Evolutionary conservation across 2,329 filamentous ascomycete genomes (phyloP).

Genomic region (Lasiodiplodia citricola): DNA sequence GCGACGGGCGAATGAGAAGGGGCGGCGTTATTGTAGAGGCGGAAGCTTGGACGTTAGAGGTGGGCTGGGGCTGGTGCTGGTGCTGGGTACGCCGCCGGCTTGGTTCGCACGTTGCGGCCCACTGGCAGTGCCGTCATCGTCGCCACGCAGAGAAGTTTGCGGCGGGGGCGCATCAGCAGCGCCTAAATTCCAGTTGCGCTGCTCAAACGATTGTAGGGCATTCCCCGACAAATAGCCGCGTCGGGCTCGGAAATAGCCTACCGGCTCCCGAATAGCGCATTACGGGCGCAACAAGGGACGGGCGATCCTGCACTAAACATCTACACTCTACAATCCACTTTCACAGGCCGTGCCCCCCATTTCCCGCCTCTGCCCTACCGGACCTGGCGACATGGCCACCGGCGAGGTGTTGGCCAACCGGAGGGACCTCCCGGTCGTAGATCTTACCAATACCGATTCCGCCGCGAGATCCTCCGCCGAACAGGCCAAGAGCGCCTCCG

Average conservation of each 20-base stretch:
- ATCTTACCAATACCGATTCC: slow-evolving; percentile 18
- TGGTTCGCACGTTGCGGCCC: slow-evolving; percentile 1
- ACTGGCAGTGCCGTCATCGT: slow-evolving; percentile 2
- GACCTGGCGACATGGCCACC: slow-evolving; percentile 24
- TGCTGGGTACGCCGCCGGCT: background rate
- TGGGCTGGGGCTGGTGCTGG: background rate
- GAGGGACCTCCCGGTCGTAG: slow-evolving; percentile 23
- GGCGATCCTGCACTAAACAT: slow-evolving; percentile 19
- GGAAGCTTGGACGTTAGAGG: background rate
- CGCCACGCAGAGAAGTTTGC: background rate
- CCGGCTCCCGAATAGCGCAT: slow-evolving; percentile 13
- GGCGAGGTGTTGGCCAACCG: slow-evolving; percentile 23
- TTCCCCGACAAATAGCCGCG: background rate
- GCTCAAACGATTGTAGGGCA: background rate
- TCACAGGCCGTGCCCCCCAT: slow-evolving; percentile 3
- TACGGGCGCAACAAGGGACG: slow-evolving; percentile 15
- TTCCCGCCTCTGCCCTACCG: background rate
- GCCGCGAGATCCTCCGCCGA: slow-evolving; percentile 17
- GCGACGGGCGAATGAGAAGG: background rate
- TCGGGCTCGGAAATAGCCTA: slow-evolving; percentile 17
- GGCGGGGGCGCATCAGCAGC: background rate
- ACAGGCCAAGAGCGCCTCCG: slow-evolving; percentile 21
- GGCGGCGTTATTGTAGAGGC: background rate
- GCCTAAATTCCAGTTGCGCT: background rate
- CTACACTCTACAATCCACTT: slow-evolving; percentile 19